Conservation (phyloP, 139 green algal species). For the Edaphochlamys debaryana region DNA sequence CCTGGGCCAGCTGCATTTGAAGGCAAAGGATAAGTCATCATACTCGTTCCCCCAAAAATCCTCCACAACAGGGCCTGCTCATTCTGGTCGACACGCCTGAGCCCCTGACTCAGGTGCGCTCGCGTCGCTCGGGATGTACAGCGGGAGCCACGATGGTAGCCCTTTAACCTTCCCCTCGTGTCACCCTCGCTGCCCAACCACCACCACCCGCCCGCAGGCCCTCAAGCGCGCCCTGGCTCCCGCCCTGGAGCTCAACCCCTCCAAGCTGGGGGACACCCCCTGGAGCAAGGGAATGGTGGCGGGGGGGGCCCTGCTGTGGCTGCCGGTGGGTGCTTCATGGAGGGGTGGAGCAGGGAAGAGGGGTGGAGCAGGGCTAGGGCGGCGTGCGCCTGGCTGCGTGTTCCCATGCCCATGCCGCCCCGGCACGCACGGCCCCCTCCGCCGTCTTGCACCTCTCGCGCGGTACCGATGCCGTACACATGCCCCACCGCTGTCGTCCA, state of each 20-base stretch:
- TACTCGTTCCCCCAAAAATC: neutral
- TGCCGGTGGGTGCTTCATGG: neutral
- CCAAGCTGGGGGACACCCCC: constrained; percentile 1
- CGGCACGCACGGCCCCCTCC: too few relatives aligned
- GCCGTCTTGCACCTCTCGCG: too few relatives aligned
- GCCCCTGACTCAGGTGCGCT: neutral
- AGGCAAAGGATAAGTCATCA: too few relatives aligned
- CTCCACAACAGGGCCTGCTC: constrained; percentile 49
- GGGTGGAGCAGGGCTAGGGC: neutral
- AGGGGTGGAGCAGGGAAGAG: neutral
- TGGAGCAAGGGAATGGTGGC: constrained; percentile 47
- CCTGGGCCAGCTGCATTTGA: too few relatives aligned
- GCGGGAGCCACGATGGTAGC: too few relatives aligned
- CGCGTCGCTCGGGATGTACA: too few relatives aligned
- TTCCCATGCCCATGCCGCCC: neutral
- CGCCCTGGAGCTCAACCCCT: neutral
- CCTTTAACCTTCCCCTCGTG: too few relatives aligned
- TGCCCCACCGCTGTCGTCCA: neutral
- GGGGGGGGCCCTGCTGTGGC: constrained; percentile 9
- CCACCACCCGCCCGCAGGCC: too few relatives aligned
- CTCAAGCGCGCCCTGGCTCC: neutral
- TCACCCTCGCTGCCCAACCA: too few relatives aligned
- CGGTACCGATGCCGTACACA: too few relatives aligned
- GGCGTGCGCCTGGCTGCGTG: constrained; percentile 1
- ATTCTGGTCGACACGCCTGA: constrained; percentile 42